Base-by-base conservation (phyloP, 805 yeast genomes). In the Metschnikowia kunwiensis region DNA sequence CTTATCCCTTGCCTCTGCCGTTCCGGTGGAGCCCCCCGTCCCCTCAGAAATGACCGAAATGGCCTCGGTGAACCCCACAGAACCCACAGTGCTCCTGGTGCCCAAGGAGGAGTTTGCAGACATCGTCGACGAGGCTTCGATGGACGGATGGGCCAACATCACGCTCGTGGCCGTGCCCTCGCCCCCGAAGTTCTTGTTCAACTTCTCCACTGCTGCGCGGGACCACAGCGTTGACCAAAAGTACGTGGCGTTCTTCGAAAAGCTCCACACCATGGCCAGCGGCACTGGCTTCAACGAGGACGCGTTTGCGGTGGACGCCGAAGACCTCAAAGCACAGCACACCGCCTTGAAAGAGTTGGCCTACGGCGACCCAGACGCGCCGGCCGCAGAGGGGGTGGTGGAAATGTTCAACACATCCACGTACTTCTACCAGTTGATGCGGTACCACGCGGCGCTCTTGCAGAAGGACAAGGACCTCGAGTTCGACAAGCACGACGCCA, bases 401-500 rank as follows among this genome's bases (percentile, higher is more conserved):
- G 40, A 36, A 17, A 12, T 36, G 24, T 36, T 36, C 32, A 36
- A 36, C 29, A 36, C 40, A 35, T 27, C 40, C 5, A 4, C 28
- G 5, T 36, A 36, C 27, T 36, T 15, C 25, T 36, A 36, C 29
- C 27, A 14, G 24, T 36, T 36, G 36, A 36, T 36, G 40, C 27
- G 40, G 16, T 36, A 36, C 26, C 32, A 27, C 20, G 20, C 27
- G n/a, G 31, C 27, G n/a, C 12, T 36, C 8, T 7, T 31, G 13
- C 4, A 22, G 11, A 36, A 36, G n/a, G 34, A 26, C 10, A 15
- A 26, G 11, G 27, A 30, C 11, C 12, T 26, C 5, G 40, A 36
- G 30, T 36, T 36, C n/a, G 22, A 30, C 10, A 6, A 30, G 16
- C 20, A 27, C 13, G 40, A 36, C 15, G 11, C 27, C n/a, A 36